Base-by-base conservation (phyloP, 306 rosid species). In the Vigna mungo region DNA sequence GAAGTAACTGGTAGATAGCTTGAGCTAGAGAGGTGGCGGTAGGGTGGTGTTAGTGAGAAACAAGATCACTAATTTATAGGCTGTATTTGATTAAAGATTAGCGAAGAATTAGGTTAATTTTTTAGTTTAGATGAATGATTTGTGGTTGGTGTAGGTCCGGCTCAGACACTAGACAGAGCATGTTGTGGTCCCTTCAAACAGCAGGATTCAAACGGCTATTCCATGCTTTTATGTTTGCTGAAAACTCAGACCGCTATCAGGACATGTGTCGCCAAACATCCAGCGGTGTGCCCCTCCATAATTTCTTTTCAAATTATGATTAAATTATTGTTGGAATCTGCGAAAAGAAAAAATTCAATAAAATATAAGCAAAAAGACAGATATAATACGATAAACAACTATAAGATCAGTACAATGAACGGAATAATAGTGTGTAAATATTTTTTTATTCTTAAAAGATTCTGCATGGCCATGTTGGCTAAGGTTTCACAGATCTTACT, bases 191-290 rank as follows among this genome's bases (percentile, higher is more conserved):
- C 76, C 84, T 47, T 44, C 54, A 10, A 16, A 53, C 69, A 23
- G 43, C 69, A n/a, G 68, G 34, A 68, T 74, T 58, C 76, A 79
- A 80, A 74, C 84, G 80, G 80, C 83, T 71, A 71, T 49, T 23
- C 32, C 3, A 41, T 41, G 46, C 46, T 41, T 46, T 59, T 63
- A 2, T 14, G 12, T 54, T 41, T 16, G 47, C 17, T 16, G 3
- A 41, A 12, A 20, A 37, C 54, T 65, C 60, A 34, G 72, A 64
- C 83, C 61, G 73, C 75, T 43, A 34, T 69, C 18, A 18, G 4
- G 55, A 60, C 59, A 74, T 4, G 69, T 59, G 58, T 44, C 66
- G 1, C 21, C 4, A 47, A 47, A 68, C 62, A 69, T 78, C 51
- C 75, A 53, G 16, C 15, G 73, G 6, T 23, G 34, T 5, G 4